Conservation (phyloP, 176 grass and related monocot species). For the Raddia guianensis region DNA sequence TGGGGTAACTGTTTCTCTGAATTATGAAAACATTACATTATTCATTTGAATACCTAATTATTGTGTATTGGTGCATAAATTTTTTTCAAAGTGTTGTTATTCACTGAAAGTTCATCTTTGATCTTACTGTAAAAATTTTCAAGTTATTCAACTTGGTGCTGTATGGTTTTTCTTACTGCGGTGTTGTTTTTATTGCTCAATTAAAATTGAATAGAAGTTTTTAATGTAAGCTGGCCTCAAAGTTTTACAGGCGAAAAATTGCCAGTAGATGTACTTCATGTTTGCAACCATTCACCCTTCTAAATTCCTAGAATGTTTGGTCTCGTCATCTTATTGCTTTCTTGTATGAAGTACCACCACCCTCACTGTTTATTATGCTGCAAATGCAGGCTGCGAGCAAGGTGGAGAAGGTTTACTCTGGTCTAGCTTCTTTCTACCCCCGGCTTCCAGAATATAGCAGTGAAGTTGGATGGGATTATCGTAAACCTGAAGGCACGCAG, state of each 20-base stretch:
- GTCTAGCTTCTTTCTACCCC: slow-evolving; percentile 29
- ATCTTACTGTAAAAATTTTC: slow-evolving; percentile 2
- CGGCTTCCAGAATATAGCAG: slow-evolving; percentile 43
- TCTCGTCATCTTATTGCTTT: slow-evolving; percentile 9
- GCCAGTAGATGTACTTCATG: background rate
- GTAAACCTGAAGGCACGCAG: slow-evolving; percentile 22
- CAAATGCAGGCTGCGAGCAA: slow-evolving; percentile 54
- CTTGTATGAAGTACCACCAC: slow-evolving; percentile 20
- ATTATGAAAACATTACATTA: background rate
- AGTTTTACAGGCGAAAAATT: background rate
- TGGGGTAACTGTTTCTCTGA: slow-evolving; percentile 9
- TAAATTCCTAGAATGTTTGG: slow-evolving; percentile 22
- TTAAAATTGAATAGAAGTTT: background rate
- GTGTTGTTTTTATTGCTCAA: background rate
- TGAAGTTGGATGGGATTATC: slow-evolving; percentile 44
- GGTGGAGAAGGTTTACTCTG: slow-evolving; percentile 48
- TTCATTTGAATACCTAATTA: slow-evolving; percentile 29
- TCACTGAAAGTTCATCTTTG: slow-evolving; percentile 11
- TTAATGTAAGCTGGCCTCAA: background rate
- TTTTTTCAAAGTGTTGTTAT: slow-evolving; percentile 26
- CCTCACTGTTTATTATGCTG: slow-evolving; percentile 19
- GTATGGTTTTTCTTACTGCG: background rate
- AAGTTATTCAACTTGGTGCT: slow-evolving; percentile 14
- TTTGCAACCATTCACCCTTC: slow-evolving; percentile 4
- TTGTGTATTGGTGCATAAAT: slow-evolving; percentile 27